Evolutionary conservation across 192 early-diverging fungal species (phyloP), one percentile per base, ranked within the genome.

Genomic region (Linnemannia zychae): DNA sequence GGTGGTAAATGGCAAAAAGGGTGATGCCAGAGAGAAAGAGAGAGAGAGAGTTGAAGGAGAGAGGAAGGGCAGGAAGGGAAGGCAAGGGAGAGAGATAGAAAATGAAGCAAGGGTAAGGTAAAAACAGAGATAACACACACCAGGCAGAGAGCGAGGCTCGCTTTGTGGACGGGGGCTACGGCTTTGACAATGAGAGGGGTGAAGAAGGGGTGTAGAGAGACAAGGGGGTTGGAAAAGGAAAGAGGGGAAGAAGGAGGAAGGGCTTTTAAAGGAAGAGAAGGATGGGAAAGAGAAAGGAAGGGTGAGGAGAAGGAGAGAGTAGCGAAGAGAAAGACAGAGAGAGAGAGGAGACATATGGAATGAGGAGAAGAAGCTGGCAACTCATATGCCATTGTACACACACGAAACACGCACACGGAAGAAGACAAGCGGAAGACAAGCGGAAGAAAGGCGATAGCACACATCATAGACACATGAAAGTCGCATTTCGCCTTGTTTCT

Each of bases 391-490:
- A 44, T 44, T 44, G 40, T n/a, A n/a, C n/a, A 33, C 16, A n/a
- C 24, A 49, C 50, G 22, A 36, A 37, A 22, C 49, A 37, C 22
- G 34, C 40, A 20, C 33, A 33, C 18, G 4, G 34, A 68, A 7
- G 40, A 24, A 38, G 37, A 20, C 22, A n/a, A n/a, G n/a, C n/a
- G n/a, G 37, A 28, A 15, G n/a, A 24, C n/a, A 71, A 44, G n/a
- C 18, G 48, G 24, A 15, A 38, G 24, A 24, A 28, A 9, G 67
- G 20, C 6, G 20, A n/a, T 15, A n/a, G 2, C 11, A 15, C 57
- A 31, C 48, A 15, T 49, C 22, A 31, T n/a, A 71, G 69, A 71
- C 69, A 71, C 24, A 71, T 71, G 69, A 71, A 71, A 71, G 69
- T 71, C 9, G 57, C 28, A 63, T n/a, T n/a, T n/a, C n/a, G n/a